Base-by-base conservation (phyloP, 2,329 filamentous ascomycete genomes). In the Cladophialophora chaetospira region DNA sequence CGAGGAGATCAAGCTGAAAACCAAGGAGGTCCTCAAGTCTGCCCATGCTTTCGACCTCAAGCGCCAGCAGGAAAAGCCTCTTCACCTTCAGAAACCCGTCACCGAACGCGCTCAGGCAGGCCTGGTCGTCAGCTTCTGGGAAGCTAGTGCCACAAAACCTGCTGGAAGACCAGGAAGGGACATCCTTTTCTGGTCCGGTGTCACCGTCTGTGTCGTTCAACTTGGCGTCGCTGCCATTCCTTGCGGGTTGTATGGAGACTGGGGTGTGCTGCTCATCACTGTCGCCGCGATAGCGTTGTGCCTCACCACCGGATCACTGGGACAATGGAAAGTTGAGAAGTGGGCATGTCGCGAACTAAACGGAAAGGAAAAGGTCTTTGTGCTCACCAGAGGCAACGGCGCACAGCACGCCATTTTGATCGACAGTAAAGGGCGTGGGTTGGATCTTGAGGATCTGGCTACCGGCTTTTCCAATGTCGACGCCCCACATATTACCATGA, bases 261-360 rank as follows among this genome's bases (percentile, higher is more conserved):
- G 72, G 72, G 60, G 60, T 4, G 69, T 75, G 10, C 57, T 77
- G 2, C 53, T 76, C 10, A 65, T 75, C 33, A 74, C 72, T 0
- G 65, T 56, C 0, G 58, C 38, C 1, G 75, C 74, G 0, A 77
- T 66, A 4, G 1, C 69, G 1, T 66, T 78, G 4, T 66, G 70
- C 1, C 56, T 71, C 8, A 48, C 63, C 1, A 67, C 67, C 0
- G 72, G 72, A 0, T 56, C 66, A 3, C 63, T 78, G 4, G 68
- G 70, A 8, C 74, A 77, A 60, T 77, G 74, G 74, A 64, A 59
- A 28, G 56, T 57, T 9, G 76, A 78, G 63, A 77, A 76, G 52
- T 73, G 70, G 66, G 67, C 69, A 0, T 73, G 69, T 50, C 66
- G 71, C 15, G 9, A 44, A 15, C 42, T 44, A 6, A 55, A 56